Conservation (phyloP, 441 rosid species). For the Raphanus hybrid region DNA sequence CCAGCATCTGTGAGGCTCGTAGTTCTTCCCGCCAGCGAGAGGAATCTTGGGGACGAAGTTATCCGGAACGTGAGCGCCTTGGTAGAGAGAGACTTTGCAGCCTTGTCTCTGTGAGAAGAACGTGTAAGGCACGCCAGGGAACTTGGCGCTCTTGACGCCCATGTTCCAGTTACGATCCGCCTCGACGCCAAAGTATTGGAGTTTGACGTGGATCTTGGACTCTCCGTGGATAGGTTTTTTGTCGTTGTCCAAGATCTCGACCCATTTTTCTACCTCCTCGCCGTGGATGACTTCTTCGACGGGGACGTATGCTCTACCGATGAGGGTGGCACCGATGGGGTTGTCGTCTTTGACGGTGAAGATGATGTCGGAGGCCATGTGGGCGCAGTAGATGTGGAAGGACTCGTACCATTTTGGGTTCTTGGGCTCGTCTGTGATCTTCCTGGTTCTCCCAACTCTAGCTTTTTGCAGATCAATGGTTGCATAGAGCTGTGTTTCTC, state of each 20-base stretch:
- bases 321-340: slow-evolving; percentile 87
- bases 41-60: slow-evolving; percentile 2
- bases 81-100: background rate
- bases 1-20: slow-evolving; percentile 57
- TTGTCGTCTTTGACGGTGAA: slow-evolving; percentile 92
- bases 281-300: slow-evolving; percentile 70
- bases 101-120: background rate
- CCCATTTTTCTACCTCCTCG: slow-evolving; percentile 28
- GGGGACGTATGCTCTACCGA: slow-evolving; percentile 86
- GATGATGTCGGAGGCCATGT: slow-evolving; percentile 73
- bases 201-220: background rate
- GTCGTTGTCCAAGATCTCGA: background rate
- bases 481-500: slow-evolving; percentile 75
- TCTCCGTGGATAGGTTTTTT: background rate
- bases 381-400: slow-evolving; percentile 93
- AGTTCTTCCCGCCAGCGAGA: background rate
- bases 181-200: background rate
- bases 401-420: slow-evolving; percentile 95
- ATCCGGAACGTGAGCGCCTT: background rate
- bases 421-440: slow-evolving; percentile 54
- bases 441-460: slow-evolving; percentile 94
- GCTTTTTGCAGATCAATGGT: slow-evolving; percentile 88
- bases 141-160: background rate
- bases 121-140: background rate
- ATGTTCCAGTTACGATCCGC: background rate